phyloP scores from a whole-genome alignment of 179 eudicot species.

The Corrigiola litoralis region DNA sequence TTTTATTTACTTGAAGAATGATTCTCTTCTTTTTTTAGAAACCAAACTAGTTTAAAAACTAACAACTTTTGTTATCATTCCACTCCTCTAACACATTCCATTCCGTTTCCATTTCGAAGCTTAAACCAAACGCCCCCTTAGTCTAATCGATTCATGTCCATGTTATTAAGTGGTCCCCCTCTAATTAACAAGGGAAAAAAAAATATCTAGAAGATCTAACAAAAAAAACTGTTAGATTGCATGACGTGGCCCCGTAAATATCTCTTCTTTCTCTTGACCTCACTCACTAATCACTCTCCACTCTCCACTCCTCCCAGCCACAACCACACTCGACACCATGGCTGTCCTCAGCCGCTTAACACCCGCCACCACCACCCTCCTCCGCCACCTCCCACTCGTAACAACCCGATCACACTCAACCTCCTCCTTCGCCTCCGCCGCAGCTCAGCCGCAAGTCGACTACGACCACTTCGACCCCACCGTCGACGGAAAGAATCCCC shows the following conservation, averaged over 20 bases:
- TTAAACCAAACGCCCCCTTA: too few species aligned
- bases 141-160: too few species aligned
- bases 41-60: too few species aligned
- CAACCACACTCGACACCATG: conserved; percentile 13
- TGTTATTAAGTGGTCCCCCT: too few species aligned
- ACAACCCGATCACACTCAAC: conserved; percentile 9
- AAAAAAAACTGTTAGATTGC: too few species aligned
- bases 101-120: too few species aligned
- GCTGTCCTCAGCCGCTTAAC: conserved; percentile 17
- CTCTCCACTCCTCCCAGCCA: not conserved
- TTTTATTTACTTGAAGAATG: too few species aligned
- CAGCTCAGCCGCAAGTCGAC: conserved; percentile 33
- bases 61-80: too few species aligned
- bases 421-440: conserved; percentile 9
- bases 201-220: too few species aligned
- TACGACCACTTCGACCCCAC: conserved; percentile 17
- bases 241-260: not conserved
- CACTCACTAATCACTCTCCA: not conserved
- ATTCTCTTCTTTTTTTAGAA: too few species aligned
- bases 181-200: too few species aligned
- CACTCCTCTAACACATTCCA: too few species aligned
- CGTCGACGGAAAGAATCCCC: not conserved
- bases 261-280: not conserved
- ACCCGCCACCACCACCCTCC: not conserved
- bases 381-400: not conserved